Evolutionary conservation across 371 early-diverging fungal species (phyloP), one percentile per base, ranked within the genome.

Genomic region (Mucor circinelloides): DNA sequence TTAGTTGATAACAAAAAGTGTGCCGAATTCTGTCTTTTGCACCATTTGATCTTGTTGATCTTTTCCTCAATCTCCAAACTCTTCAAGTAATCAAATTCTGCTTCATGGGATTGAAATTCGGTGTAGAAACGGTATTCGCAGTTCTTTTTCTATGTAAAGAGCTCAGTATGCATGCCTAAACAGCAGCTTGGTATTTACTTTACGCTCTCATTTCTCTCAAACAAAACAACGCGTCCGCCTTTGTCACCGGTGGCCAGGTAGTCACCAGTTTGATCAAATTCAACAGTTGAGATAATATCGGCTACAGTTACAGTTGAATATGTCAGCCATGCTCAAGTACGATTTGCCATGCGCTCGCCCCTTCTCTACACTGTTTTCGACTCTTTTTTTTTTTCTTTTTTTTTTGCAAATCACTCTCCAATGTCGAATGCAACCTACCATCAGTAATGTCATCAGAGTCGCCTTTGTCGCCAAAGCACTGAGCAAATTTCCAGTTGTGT

Each of bases 61-160:
- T 99, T 98, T 74, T 99, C 99, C 76, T 98, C 97, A 64, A 99
- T 99, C 79, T 99, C 99, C 79, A 99, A 88, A 87, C 95, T 96
- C 87, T 99, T 99, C 66, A 99, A 89, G 78, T 99, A 99, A 82
- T 99, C 99, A 76, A 99, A 99, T 85, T 98, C 99, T 34, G 99
- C 95, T 79, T 98, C 96, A 82, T 99, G 99, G 58, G 98, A 98
- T 78, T 99, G 99, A 73, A 99, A 99, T 81, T 99, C 99, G 57
- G 99, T 97, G 72, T 95, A 95, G 76, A 99, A 99, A 82, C 96
- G 95, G 89, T 99, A 99, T 78, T 98, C 99, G 83, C 98, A 97
- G 23, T 94, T 93, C 80, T 97, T 95, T 87, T 98, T 99, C 98
- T 97, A 76, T 6, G 42, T 6, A 31, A 27, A 5, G 6, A 46